Percentiles rank a stretch among this genome's conserved stretches.
These are phyloP conservation scores for Uronychia binucleata DNA, from an alignment of 73 alveolate genomes.

Conservation along the genomic window DNA sequence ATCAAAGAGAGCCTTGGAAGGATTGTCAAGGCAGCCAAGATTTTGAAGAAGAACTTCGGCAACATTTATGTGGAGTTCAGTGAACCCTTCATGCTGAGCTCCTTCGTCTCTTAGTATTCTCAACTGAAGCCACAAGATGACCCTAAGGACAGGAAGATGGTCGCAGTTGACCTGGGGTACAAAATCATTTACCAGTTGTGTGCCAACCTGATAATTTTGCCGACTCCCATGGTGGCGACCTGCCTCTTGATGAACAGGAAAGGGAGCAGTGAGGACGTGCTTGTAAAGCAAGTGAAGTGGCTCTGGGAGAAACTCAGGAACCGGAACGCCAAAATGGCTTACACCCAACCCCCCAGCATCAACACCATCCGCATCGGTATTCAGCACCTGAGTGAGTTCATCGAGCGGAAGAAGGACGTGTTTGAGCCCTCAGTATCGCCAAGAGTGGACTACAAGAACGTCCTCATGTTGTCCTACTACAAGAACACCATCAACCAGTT, in stretches of 20 bases:
- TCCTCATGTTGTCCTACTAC: constrained; percentile 83
- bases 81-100: neutral
- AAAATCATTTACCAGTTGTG: constrained; percentile 37
- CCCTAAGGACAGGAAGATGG: constrained; percentile 21
- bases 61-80: constrained; percentile 54
- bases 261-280: constrained; percentile 80
- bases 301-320: constrained; percentile 60
- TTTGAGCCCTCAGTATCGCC: constrained; percentile 81
- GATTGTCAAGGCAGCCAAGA: constrained; percentile 64
- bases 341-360: constrained; percentile 16
- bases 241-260: constrained; percentile 72
- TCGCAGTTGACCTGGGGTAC: constrained; percentile 49
- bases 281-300: constrained; percentile 72
- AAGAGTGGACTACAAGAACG: constrained; percentile 79
- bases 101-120: constrained; percentile 1
- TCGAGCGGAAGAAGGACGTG: constrained; percentile 78
- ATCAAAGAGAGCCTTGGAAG: constrained; percentile 75
- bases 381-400: constrained; percentile 35
- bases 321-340: constrained; percentile 67
- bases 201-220: constrained; percentile 62
- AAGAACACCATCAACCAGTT: constrained; percentile 72
- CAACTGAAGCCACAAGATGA: neutral
- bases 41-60: constrained; percentile 67
- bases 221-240: constrained; percentile 86
- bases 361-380: constrained; percentile 12